These are phyloP conservation scores for Geranium brycei DNA, from an alignment of 345 rosid genomes.

Conservation along the genomic window DNA sequence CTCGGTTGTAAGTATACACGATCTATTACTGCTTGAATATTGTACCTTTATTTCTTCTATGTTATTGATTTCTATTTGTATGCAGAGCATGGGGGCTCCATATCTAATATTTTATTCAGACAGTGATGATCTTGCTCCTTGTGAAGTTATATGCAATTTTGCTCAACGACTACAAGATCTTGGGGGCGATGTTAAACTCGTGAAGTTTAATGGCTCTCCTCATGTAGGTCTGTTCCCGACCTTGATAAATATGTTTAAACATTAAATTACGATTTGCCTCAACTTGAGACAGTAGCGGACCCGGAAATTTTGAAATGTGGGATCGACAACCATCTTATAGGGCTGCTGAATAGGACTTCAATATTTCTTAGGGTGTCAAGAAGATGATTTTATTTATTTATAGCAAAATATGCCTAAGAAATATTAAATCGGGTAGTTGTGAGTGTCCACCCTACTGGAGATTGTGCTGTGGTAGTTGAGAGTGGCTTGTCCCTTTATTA, in stretches of 20 bases:
- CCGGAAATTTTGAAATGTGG: no score
- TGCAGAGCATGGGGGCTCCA: slow-evolving; percentile 63
- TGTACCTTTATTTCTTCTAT: background rate
- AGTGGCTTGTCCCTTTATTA: no score
- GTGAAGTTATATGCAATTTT: slow-evolving; percentile 56
- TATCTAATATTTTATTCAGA: slow-evolving; percentile 78
- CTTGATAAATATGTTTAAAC: slow-evolving; percentile 1
- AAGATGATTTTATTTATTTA: no score
- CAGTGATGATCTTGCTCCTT: slow-evolving; percentile 74
- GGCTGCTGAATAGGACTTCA: no score
- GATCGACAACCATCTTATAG: no score
- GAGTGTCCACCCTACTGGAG: no score
- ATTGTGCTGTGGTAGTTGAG: background rate
- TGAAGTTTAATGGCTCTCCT: slow-evolving; percentile 70
- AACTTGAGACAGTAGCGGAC: background rate
- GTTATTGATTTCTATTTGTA: slow-evolving; percentile 8
- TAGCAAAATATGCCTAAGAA: no score
- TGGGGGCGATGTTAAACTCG: slow-evolving; percentile 69
- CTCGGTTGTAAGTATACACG: slow-evolving; percentile 51
- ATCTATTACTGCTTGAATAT: background rate
- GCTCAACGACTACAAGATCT: slow-evolving; percentile 55
- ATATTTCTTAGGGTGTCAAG: no score
- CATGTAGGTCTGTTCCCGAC: slow-evolving; percentile 58
- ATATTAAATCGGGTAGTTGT: no score
- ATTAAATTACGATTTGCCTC: slow-evolving; percentile 2